Base-by-base conservation (phyloP, 768 basidiomycete species). In the Clitopilus passeckerianus region DNA sequence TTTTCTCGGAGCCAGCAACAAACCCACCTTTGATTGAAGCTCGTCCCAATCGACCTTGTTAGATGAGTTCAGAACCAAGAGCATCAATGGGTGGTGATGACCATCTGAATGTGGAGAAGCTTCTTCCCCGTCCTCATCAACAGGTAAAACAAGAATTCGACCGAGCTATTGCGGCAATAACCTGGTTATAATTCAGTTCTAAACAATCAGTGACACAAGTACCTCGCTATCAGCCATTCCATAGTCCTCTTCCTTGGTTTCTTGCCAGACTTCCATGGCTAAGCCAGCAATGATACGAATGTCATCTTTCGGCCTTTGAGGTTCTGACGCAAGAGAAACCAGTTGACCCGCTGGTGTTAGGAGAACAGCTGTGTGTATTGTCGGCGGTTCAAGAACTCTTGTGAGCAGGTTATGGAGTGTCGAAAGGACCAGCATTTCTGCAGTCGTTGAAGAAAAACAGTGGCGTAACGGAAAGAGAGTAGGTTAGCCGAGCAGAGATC, bases 171-270 rank as follows among this genome's bases (percentile, higher is more conserved):
- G 50, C 27, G 46, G 37, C 57, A 52, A 22, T 43, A 58, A 52
- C 57, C 50, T 59, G 10, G 46, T 22, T 18, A 18, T 10, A 50
- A 4, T n/a, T 50, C 46, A 50, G 20, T 22, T 10, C 46, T 1
- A 50, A 3, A 3, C n/a, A 20, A 50, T 20, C 20, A 53, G 24
- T 7, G 54, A 12, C 22, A 70, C 77, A 65, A 64, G 27, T 30
- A 90, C 90, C 81, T 92, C 90, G 69, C 86, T 86, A 60, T 92
- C 90, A 2, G 86, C 86, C 85, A 87, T 88, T 16, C 87, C 89
- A 50, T 78, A 75, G 9, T 83, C 85, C 52, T 85, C 78, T 22
- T 82, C 85, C 60, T 76, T 79, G 24, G 86, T 89, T 71, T 92
- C 90, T 55, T 84, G 84, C 90, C 91, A 93, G 34, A 90, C 77